phyloP scores from a whole-genome alignment of 176 grass and related monocot genomes.

The Carex myosuroides region DNA sequence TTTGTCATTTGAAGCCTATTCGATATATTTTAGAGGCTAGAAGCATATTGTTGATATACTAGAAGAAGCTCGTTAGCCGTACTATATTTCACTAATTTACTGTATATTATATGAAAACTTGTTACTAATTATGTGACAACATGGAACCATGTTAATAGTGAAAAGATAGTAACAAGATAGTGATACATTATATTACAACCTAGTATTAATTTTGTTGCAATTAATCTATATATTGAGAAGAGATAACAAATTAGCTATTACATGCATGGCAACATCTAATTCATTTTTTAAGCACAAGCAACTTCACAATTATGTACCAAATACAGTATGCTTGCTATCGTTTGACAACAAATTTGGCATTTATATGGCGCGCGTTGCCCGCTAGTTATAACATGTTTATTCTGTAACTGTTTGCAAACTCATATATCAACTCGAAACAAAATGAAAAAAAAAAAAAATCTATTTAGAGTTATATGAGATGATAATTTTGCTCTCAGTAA shows the following conservation, averaged over 20 bases:
- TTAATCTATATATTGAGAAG: background rate
- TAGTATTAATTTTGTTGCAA: background rate
- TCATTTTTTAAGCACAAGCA: background rate
- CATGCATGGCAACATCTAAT: background rate
- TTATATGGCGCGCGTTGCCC: background rate
- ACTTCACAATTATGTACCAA: background rate
- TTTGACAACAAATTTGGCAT: background rate
- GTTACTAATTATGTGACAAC: background rate
- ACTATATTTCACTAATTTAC: too few species aligned
- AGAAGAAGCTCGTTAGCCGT: too few species aligned
- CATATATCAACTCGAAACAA: background rate
- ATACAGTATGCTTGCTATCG: background rate
- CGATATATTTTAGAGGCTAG: too few species aligned
- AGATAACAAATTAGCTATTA: background rate
- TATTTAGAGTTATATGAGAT: too few species aligned
- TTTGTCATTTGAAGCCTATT: too few species aligned
- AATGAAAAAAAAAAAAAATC: background rate
- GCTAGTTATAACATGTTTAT: background rate
- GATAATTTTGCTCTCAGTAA: too few species aligned
- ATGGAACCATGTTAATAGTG: background rate
- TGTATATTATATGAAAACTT: background rate
- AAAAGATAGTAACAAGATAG: too few species aligned
- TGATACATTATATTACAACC: too few species aligned
- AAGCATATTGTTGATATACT: too few species aligned
- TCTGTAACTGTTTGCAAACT: too few species aligned